phyloP scores from a whole-genome alignment of 2,329 filamentous ascomycete species.

The Aspergillus japonicus region DNA sequence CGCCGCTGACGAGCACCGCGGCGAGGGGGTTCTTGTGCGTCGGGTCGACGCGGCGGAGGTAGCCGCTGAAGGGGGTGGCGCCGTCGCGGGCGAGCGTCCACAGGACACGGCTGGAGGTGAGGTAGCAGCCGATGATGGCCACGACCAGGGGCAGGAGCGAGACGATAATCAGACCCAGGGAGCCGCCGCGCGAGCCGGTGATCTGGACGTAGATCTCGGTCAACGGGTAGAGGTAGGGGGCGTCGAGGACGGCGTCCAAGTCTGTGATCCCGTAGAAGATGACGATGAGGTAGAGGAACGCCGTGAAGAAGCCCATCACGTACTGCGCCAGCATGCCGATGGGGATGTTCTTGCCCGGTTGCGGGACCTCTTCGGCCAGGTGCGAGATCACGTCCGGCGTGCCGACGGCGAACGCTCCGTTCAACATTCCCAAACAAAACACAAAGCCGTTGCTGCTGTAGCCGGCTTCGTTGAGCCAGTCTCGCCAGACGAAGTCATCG shows the following conservation, averaged over 20 bases:
- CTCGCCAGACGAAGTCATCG: slow-evolving; percentile 55
- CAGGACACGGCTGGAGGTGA: slow-evolving; percentile 56
- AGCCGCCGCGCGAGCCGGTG: slow-evolving; percentile 45
- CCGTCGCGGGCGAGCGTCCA: slow-evolving; percentile 57
- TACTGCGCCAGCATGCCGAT: slow-evolving; percentile 47
- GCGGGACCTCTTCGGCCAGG: slow-evolving; percentile 62
- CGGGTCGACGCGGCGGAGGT: slow-evolving; percentile 52
- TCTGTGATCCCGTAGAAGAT: slow-evolving; percentile 49
- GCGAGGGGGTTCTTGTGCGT: slow-evolving; percentile 55
- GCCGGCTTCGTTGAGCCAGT: slow-evolving; percentile 51
- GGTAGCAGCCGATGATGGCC: slow-evolving; percentile 51
- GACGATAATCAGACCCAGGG: slow-evolving; percentile 55
- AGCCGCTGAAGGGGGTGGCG: slow-evolving; percentile 53
- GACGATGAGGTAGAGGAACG: slow-evolving; percentile 45
- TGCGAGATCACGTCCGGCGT: slow-evolving; percentile 65
- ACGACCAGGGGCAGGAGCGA: slow-evolving; percentile 52
- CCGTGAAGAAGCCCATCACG: slow-evolving; percentile 41
- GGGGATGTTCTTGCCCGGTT: slow-evolving; percentile 36
- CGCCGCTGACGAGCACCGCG: slow-evolving; percentile 51
- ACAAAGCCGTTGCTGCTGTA: slow-evolving; percentile 56
- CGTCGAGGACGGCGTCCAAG: slow-evolving; percentile 7
- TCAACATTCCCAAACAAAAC: slow-evolving; percentile 65
- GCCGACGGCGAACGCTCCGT: slow-evolving; percentile 67
- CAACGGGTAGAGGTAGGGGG: slow-evolving; percentile 39
- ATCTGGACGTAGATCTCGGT: slow-evolving; percentile 45